Evolutionary conservation across 805 yeast genomes (phyloP).

Genomic region (Yamadazyma paraphyllophila): DNA sequence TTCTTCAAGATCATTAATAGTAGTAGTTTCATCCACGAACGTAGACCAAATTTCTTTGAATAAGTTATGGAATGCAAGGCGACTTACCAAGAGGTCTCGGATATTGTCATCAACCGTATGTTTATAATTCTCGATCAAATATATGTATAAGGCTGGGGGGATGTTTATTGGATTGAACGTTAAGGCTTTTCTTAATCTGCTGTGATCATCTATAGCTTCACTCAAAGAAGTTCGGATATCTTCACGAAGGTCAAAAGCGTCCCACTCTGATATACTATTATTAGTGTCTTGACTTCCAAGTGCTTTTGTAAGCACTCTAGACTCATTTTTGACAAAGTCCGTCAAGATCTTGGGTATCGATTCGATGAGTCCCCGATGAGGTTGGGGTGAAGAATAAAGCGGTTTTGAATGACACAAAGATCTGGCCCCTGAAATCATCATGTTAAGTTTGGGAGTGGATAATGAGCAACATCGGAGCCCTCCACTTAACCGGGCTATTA

Average conservation of each 20-base stretch:
- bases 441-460: neutral
- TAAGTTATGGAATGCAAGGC: conserved; percentile 31
- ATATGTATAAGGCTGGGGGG: conserved; percentile 25
- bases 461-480: neutral
- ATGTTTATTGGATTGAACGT: conserved; percentile 32
- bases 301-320: conserved; percentile 8
- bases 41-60: conserved; percentile 32
- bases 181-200: conserved; percentile 27
- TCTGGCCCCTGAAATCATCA: too few relatives aligned
- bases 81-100: conserved; percentile 22
- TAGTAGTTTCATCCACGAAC: conserved; percentile 22
- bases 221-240: conserved; percentile 17
- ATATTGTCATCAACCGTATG: conserved; percentile 19
- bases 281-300: conserved; percentile 1
- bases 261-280: conserved; percentile 11
- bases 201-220: conserved; percentile 27
- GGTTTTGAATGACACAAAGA: too few relatives aligned
- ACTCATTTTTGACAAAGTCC: conserved; percentile 13
- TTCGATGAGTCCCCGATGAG: neutral
- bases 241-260: neutral
- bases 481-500: neutral
- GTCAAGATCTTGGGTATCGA: conserved; percentile 6
- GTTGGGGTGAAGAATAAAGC: neutral
- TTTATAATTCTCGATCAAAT: conserved; percentile 17
- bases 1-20: conserved; percentile 38